Evolutionary conservation across 1,284 basidiomycete genomes (phyloP), one percentile per base, ranked within the genome.

Genomic region (Pseudozyma flocculosa): DNA sequence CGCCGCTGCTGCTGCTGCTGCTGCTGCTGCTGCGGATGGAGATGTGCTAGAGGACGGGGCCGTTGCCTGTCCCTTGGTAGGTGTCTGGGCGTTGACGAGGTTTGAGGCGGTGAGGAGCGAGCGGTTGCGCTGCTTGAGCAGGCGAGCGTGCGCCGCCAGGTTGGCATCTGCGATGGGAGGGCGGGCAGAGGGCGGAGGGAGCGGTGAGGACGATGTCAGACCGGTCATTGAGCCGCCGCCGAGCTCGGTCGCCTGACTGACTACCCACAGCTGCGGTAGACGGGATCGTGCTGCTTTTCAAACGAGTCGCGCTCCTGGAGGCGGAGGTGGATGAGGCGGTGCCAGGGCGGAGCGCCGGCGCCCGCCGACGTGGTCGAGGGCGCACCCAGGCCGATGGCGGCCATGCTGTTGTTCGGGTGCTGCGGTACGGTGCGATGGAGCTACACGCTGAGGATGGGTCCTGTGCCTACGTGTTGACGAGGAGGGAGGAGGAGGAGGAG

Each of bases 221-320:
- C 7, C 7, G 29, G 29, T 29, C 13, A 29, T 5, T 13, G 29
- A 5, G 29, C 7, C 29, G 13, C 29, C 13, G 29, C 13, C 7
- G 29, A 29, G 29, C 29, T 13, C 13, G 13, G 29, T 13, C 7
- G 29, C 13, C 7, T 13, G 13, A 7, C 7, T 21, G 38, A n/a
- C 18, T 32, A 61, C 69, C 49, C 41, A 71, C 66, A 72, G 17
- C 66, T 55, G 3, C 48, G 49, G 30, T 57, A 56, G n/a, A 72
- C 40, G 9, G 41, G 47, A 43, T 70, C 66, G 32, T 70, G 57
- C 44, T 54, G 56, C 45, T 72, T 72, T 38, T 70, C 71, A 34
- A 53, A 45, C 7, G 48, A 29, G 50, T 73, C 70, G 13, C 71
- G 47, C 47, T 72, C 70, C 39, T 66, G 61, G 14, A 73, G 52